Conservation (phyloP, 306 rosid species). For the Prunus fruticosa region DNA sequence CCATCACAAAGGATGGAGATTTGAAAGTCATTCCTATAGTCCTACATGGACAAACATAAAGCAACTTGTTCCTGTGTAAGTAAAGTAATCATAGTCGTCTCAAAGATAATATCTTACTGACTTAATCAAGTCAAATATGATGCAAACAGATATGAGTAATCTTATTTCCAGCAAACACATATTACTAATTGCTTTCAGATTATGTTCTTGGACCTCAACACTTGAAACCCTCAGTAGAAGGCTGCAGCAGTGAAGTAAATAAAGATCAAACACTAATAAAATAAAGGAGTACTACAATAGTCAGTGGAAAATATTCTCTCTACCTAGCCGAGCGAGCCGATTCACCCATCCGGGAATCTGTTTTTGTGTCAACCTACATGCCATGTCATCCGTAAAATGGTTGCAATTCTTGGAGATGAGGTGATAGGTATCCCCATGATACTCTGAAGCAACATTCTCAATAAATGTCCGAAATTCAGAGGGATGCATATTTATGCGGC, state of each 20-base stretch:
- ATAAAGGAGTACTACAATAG: conserved; percentile 3
- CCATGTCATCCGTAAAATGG: conserved; percentile 83
- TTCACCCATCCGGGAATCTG: conserved; percentile 93
- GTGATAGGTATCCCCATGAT: conserved; percentile 94
- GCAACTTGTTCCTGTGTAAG: neutral
- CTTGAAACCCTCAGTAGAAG: neutral
- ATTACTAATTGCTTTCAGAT: neutral
- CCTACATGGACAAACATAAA: neutral
- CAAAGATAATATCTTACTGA: neutral
- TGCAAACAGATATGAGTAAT: neutral
- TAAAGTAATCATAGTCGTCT: neutral
- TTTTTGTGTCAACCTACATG: conserved; percentile 63
- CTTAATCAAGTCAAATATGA: neutral
- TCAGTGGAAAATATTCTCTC: conserved; percentile 7
- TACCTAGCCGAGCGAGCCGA: conserved; percentile 95
- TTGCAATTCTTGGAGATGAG: conserved; percentile 95
- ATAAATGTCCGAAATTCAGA: conserved; percentile 68
- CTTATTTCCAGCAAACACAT: neutral
- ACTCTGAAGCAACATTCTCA: conserved; percentile 73
- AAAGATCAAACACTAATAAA: neutral
- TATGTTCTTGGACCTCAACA: neutral
- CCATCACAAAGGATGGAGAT: neutral
- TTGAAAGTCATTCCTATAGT: neutral
- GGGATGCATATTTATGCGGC: conserved; percentile 46
- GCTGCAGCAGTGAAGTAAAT: neutral